A percentile compares a stretch with the other conserved stretches of the same genome.
Conservation (phyloP, 495 filamentous ascomycete genomes). For the Daldinia concentrica region DNA sequence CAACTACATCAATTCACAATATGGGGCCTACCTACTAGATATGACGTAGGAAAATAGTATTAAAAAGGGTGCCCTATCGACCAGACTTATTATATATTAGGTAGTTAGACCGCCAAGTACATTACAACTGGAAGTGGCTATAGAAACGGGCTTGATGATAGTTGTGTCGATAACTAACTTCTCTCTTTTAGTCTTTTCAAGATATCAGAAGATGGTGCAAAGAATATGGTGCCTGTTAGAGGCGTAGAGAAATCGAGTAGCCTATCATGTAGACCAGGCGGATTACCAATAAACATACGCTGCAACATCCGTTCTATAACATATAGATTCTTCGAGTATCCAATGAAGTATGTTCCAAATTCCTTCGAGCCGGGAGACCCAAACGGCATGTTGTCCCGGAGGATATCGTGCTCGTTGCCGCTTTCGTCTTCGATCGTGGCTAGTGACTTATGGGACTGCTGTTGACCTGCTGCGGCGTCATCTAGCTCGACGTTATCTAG, state of each 20-base stretch:
- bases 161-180: not conserved
- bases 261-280: slow-evolving; percentile 64
- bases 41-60: no score
- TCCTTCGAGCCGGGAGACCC: slow-evolving; percentile 61
- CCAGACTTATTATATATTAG: not conserved
- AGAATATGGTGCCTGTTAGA: slow-evolving; percentile 63
- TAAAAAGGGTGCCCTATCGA: no score
- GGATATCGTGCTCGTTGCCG: slow-evolving; percentile 61
- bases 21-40: no score
- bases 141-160: no score
- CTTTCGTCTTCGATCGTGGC: slow-evolving; percentile 63
- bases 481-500: slow-evolving; percentile 65
- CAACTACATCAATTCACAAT: not conserved
- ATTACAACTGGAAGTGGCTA: no score
- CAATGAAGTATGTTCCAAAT: slow-evolving; percentile 70
- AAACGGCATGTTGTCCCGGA: slow-evolving; percentile 70
- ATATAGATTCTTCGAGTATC: slow-evolving; percentile 64
- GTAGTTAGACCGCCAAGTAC: not conserved
- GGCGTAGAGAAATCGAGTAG: slow-evolving; percentile 64
- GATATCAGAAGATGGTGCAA: slow-evolving; percentile 59
- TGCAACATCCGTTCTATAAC: slow-evolving; percentile 68
- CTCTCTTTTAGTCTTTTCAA: slow-evolving; percentile 49
- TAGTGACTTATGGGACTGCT: slow-evolving; percentile 64
- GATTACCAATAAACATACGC: slow-evolving; percentile 65
- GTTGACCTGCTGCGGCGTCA: slow-evolving; percentile 57